Evolutionary conservation across 306 rosid genomes (phyloP), one percentile per base, ranked within the genome.

Genomic region (Vachellia pachyceras): DNA sequence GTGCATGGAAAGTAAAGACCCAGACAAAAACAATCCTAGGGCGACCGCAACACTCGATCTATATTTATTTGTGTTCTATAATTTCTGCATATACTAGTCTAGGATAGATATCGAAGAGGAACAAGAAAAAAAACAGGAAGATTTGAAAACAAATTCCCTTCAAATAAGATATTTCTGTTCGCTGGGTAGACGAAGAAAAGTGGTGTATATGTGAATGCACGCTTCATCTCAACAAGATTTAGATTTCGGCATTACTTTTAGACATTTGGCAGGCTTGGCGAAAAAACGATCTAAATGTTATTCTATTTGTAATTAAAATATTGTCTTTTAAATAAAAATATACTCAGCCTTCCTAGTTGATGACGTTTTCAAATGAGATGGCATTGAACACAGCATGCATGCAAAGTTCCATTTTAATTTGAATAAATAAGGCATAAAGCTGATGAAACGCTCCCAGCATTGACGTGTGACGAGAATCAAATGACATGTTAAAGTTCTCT

Each of bases 381-480:
- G 58, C 18, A 50, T 54, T 54, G 25, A 54, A 55, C 63, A 55
- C 33, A 29, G 33, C 33, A 10, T 20, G 65, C 35, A 22, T 23
- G 2, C 60, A 58, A 11, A 23, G 23, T 22, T 8, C 36, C 15
- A 23, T 58, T 58, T 4, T n/a, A n/a, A n/a, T n/a, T n/a, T 22
- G 23, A 58, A 22, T 20, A 8, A 44, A 22, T 6, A 11, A 42
- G 10, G 74, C 39, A 44, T 69, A 68, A 68, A 68, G 73, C 36
- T 68, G n/a, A n/a, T n/a, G 52, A 68, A 20, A n/a, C 5, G 15
- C 7, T 5, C 29, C 39, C 55, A 22, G 74, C 55, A 23, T 12
- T 42, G 74, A 69, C 37, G 37, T 69, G 39, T 69, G 74, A 69
- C 74, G 23, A 69, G 14, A 42, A 49, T 25, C 35, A 40, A 68